Percentiles rank a stretch among this genome's conserved stretches.
These are phyloP conservation scores for Rosa persica DNA, from an alignment of 306 rosid genomes.

Conservation along the genomic window DNA sequence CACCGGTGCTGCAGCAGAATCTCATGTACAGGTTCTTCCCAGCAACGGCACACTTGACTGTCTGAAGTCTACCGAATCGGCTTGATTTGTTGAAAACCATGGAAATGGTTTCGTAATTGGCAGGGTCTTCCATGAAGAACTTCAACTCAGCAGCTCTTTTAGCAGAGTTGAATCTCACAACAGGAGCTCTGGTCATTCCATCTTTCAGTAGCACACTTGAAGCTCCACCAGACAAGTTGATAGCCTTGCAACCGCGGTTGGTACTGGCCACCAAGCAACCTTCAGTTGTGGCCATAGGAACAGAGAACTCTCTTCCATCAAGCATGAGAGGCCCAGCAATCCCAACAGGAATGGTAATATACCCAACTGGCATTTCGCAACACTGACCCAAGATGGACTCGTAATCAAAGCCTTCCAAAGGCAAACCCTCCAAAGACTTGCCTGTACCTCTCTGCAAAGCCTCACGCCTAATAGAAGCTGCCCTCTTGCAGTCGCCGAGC, in stretches of 20 bases:
- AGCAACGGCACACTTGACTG: constrained; percentile 52
- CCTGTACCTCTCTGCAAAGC: constrained; percentile 57
- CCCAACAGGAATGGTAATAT: constrained; percentile 85
- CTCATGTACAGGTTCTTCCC: constrained; percentile 79
- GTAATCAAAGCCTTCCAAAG: constrained; percentile 69
- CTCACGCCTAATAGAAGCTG: constrained; percentile 63
- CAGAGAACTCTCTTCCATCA: constrained; percentile 63
- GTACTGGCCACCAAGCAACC: constrained; percentile 86
- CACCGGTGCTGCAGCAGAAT: constrained; percentile 77
- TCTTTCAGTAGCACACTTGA: constrained; percentile 56
- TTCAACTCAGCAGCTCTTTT: constrained; percentile 70
- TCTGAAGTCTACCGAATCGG: constrained; percentile 70
- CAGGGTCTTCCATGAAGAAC: constrained; percentile 64
- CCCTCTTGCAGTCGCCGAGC: constrained; percentile 60
- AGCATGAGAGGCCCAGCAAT: constrained; percentile 79
- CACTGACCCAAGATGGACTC: constrained; percentile 85
- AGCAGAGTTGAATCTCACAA: constrained; percentile 63
- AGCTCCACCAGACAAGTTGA: constrained; percentile 76
- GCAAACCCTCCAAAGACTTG: constrained; percentile 57
- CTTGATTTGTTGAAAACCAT: constrained; percentile 71
- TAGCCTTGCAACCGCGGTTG: constrained; percentile 88
- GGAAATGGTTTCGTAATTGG: constrained; percentile 58
- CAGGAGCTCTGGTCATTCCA: constrained; percentile 87
- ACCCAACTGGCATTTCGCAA: constrained; percentile 91
- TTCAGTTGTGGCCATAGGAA: constrained; percentile 94